A percentile compares a stretch with the other conserved stretches of the same genome.
Evolutionary conservation across 2,329 filamentous ascomycete genomes (phyloP).

Genomic region (Leptographium galeiforme): DNA sequence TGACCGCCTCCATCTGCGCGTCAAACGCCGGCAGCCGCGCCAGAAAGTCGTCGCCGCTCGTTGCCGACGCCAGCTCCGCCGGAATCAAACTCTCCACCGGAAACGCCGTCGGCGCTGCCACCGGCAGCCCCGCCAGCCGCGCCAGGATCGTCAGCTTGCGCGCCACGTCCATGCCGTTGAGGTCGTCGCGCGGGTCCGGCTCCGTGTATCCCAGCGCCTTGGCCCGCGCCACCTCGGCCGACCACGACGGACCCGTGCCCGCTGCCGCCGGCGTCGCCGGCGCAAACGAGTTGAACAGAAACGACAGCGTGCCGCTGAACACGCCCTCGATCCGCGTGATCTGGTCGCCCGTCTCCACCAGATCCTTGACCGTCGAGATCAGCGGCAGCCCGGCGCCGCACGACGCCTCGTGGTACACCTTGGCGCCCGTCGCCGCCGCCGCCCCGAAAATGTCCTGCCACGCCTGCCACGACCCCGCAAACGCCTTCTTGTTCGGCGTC

Average conservation of each 20-base stretch:
- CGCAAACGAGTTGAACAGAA: constrained; percentile 95
- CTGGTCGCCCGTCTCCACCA: constrained; percentile 87
- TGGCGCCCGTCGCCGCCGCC: constrained; percentile 56
- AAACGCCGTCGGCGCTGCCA: constrained; percentile 77
- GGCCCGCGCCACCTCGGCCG: constrained; percentile 79
- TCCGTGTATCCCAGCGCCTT: constrained; percentile 89
- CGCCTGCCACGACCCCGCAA: constrained; percentile 65
- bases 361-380: constrained; percentile 82
- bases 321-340: constrained; percentile 91
- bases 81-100: constrained; percentile 91
- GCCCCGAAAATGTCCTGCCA: constrained; percentile 81
- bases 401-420: constrained; percentile 89
- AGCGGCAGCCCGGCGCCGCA: constrained; percentile 89
- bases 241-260: constrained; percentile 67
- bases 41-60: constrained; percentile 77
- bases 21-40: constrained; percentile 70
- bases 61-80: constrained; percentile 63
- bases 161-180: constrained; percentile 85
- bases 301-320: constrained; percentile 95
- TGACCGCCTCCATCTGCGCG: constrained; percentile 75
- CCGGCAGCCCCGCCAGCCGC: constrained; percentile 65
- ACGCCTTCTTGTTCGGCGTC: constrained; percentile 97
- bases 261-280: constrained; percentile 64
- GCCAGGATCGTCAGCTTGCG: constrained; percentile 92
- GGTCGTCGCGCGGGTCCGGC: constrained; percentile 72